Conservation (phyloP, 2,329 filamentous ascomycete genomes). For the Diaporthe vexans region DNA sequence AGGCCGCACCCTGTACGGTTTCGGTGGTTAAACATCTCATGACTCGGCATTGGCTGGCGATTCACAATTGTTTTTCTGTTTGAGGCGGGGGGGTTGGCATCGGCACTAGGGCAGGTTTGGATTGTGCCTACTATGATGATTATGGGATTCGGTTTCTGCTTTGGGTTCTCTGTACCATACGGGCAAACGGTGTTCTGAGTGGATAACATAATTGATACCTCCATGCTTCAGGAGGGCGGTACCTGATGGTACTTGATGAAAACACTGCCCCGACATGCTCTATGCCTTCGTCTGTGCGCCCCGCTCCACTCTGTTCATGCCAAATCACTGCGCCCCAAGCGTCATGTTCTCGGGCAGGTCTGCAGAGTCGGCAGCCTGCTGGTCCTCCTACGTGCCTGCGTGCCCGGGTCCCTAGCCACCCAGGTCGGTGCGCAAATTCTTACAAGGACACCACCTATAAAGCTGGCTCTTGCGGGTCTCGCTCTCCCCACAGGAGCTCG, state of each 20-base stretch:
- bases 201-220: slow-evolving; percentile 47
- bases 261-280: neutral
- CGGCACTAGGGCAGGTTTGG: slow-evolving; percentile 42
- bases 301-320: neutral
- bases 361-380: no score
- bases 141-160: slow-evolving; percentile 47
- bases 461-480: no score
- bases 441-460: no score
- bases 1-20: slow-evolving; percentile 86
- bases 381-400: no score
- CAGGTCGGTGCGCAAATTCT: no score
- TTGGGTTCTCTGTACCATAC: slow-evolving; percentile 46
- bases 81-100: slow-evolving; percentile 40
- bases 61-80: slow-evolving; percentile 43
- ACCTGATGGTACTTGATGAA: slow-evolving; percentile 32
- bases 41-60: slow-evolving; percentile 43
- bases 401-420: no score
- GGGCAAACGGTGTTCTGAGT: slow-evolving; percentile 47
- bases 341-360: no score
- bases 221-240: slow-evolving; percentile 38
- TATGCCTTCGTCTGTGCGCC: neutral
- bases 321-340: no score
- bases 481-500: no score
- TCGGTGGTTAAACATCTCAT: slow-evolving; percentile 78
- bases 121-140: slow-evolving; percentile 47